Base-by-base conservation (phyloP, 2,329 filamentous ascomycete species). In the Diaporthe batatas region DNA sequence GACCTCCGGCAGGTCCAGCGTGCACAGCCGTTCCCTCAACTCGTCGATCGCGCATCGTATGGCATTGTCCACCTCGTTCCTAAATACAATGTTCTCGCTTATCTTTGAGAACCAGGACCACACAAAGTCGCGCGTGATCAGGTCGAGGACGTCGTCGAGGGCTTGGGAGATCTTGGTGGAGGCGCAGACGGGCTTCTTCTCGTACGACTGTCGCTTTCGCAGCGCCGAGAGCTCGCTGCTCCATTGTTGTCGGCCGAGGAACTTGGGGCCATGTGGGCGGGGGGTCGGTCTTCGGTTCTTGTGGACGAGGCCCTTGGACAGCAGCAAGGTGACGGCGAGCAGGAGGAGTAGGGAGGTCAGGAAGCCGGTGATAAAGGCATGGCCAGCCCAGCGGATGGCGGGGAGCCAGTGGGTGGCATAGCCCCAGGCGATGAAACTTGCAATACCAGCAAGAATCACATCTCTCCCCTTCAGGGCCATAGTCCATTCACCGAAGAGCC, bases 81-180 rank as follows among this genome's bases (percentile, higher is more conserved):
- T 86, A 78, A 99, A 99, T 0, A 89, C 88, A 1, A 92, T 91
- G 78, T 92, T 94, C 75, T 87, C 88, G 84, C 94, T 98, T 79
- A 99, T 98, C 78, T 91, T 89, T 42, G 87, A 88, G 82, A 98
- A 98, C 96, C 96, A 99, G 59, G 92, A 92, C 72, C 89, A 90
- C 72, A 99, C 90, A 80, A 97, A 98, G 81, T 98, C 94, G 75
- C 93, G 89, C 75, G 94, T 83, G 68, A 97, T 89, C 68, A 95
- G 85, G 67, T 92, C 90, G 57, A 99, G 88, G 42, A 98, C 83
- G 68, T 91, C 89, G 82, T 98, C 94, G 76, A 98, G 84, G 58
- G 92, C 93, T 77, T 91, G 89, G 16, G 95, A 97, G 70, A 98
- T 90, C 73, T 91, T 88, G 77, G 92, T 91, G 25, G 94, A 88